Evolutionary conservation across 495 filamentous ascomycete genomes (phyloP), one percentile per base, ranked within the genome.

Genomic region (Symbiotaphrina buchneri): DNA sequence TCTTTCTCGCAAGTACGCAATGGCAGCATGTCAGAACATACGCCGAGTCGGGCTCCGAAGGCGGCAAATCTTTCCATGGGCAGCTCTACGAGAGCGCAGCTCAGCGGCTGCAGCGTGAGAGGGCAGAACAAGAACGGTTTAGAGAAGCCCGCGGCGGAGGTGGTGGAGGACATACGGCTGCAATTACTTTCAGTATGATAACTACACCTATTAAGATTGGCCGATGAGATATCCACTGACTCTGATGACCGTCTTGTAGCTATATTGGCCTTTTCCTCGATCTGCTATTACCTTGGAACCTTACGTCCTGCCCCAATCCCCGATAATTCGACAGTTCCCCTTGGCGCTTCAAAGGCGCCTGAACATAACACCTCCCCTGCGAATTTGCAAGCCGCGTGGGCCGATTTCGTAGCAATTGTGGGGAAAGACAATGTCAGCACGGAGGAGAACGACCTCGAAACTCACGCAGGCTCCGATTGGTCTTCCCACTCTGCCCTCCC

Each of bases 371-470:
- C 68, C 28, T 63, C 69, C 19, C 65, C 62, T 30, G 58, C 66
- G 11, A 87, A 84, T 42, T 65, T 95, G 23, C 74, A 95, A 54
- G 81, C 90, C 6, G 80, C 85, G 3, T 97, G 90, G 87, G 58
- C 74, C 4, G 87, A 97, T 48, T 84, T 95, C 44, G 69, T 72
- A 24, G 62, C 65, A 18, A 74, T 97, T 13, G 63, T 95, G 6
- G 87, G 90, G 30, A 56, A 65, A 35, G 76, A 83, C 18, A 71
- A 94, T 48, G 76, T 97, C 21, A 82, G 74, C 27, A 92, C 85
- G 0, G 38, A 64, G 24, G 55, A 59, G 5, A 55, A 52, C 7
- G 77, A 92, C 36, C 49, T 84, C 23, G 51, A 61, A 6, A 54
- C 58, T 7, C 87, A 94, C 47, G 60, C 84, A 1, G 76, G 73